Base-by-base conservation (phyloP, 2,329 filamentous ascomycete species). In the Gaeumannomyces sp. region DNA sequence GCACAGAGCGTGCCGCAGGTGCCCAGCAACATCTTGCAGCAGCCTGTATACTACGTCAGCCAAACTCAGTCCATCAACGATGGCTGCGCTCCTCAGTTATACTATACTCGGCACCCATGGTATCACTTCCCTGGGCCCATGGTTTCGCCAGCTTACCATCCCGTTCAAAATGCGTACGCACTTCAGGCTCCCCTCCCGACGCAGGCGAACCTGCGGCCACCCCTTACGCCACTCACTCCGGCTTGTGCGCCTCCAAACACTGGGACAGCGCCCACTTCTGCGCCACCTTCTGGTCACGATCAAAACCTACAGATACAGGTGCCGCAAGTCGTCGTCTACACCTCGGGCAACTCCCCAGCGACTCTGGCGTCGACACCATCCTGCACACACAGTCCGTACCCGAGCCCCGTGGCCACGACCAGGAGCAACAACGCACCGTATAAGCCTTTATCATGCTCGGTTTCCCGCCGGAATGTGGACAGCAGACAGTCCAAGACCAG, bases 261-360 rank as follows among this genome's bases (percentile, higher is more conserved):
- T 11, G 8, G n/a, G 7, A 10, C 19, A 11, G 45, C 22, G 8
- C 45, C 45, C 45, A 7, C 45, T 25, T 53, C 45, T 25, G 45
- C 45, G 22, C 22, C 45, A n/a, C 5, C 45, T 25, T n/a, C 22
- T n/a, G 45, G 4, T 10, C 3, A 33, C 10, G 53, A 16, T 16
- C 62, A 29, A 16, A 25, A 2, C 7, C 6, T 35, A 19, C 62
- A 25, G 57, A 13, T 38, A 22, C 62, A 64, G 31, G 25, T 53
- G 31, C 62, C 62, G 25, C 53, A 45, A 28, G 53, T 64, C 35
- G 53, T 60, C 53, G 57, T 64, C 35, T 64, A 58, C 62, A 60
- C 62, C 14, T 33, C 57, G 29, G 35, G 19, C 10, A 62, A 38
- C 61, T 62, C 61, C 53, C 3, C 53, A 19, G 57, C 31, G 13